A percentile compares a stretch with the other conserved stretches of the same genome.
phyloP scores from a whole-genome alignment of 306 rosid genomes.

The Ammopiptanthus mongolicus region DNA sequence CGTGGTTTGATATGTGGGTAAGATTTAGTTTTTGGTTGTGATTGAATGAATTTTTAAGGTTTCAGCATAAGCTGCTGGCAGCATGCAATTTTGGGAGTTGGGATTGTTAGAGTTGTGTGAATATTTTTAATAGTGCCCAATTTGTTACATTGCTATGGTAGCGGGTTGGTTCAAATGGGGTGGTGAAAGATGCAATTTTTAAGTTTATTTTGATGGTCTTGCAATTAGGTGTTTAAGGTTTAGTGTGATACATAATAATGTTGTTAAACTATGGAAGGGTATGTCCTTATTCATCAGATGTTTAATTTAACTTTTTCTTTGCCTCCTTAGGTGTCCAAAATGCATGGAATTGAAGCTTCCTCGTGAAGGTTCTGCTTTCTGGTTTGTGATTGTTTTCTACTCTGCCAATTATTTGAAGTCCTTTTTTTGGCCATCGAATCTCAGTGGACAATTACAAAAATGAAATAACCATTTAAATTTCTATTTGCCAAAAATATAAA shows the following conservation, averaged over 20 bases:
- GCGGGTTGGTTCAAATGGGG: neutral
- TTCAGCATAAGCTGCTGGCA: neutral
- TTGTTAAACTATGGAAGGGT: too few relatives aligned
- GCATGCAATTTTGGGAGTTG: neutral
- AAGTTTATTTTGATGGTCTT: neutral
- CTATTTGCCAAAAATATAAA: too few relatives aligned
- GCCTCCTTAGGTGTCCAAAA: constrained; percentile 72
- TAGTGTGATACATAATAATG: neutral
- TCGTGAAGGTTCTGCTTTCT: constrained; percentile 84
- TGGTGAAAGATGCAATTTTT: neutral
- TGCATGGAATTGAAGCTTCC: constrained; percentile 89
- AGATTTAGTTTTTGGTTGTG: neutral
- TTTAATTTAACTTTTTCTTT: neutral
- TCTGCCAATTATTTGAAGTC: neutral
- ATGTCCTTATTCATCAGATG: neutral
- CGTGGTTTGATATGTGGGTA: neutral
- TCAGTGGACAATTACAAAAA: neutral
- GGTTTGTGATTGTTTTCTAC: constrained; percentile 49
- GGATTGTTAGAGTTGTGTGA: neutral
- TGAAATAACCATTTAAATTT: neutral
- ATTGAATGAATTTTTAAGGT: neutral
- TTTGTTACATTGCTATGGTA: neutral
- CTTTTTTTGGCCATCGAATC: neutral
- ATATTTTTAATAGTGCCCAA: neutral
- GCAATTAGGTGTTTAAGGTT: neutral